Conservation (phyloP, 495 filamentous ascomycete genomes). For the Aspergillus panamensis region DNA sequence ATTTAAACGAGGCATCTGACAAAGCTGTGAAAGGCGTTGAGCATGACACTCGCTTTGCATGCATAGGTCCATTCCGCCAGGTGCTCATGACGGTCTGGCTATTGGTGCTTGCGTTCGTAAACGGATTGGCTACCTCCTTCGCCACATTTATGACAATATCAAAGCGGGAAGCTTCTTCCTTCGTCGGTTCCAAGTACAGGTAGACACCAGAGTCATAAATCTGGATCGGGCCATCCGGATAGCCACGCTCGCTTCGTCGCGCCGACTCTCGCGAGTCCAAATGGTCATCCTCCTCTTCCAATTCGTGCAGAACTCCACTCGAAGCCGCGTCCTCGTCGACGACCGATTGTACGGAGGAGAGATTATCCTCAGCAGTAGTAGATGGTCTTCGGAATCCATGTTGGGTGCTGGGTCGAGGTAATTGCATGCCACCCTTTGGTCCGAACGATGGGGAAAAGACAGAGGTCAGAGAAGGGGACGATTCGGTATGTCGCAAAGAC, state of each 20-base stretch:
- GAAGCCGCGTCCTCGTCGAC: conserved; percentile 27
- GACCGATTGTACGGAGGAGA: conserved; percentile 28
- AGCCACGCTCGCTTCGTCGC: conserved; percentile 62
- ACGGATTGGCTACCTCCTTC: conserved; percentile 88
- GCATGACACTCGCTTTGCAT: conserved; percentile 41
- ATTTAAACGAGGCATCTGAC: conserved; percentile 66
- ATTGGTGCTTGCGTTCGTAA: conserved; percentile 43
- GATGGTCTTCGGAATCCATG: conserved; percentile 30
- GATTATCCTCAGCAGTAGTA: conserved; percentile 25
- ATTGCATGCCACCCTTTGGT: conserved; percentile 61
- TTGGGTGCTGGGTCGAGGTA: conserved; percentile 50
- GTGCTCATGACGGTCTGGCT: conserved; percentile 42
- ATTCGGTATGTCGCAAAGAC: conserved; percentile 62
- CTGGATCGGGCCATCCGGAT: conserved; percentile 85
- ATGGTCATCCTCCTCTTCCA: conserved; percentile 74
- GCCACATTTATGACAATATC: conserved; percentile 96
- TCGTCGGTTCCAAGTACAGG: conserved; percentile 85
- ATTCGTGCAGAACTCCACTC: conserved; percentile 34
- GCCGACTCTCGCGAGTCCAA: conserved; percentile 71
- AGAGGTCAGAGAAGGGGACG: conserved; percentile 59
- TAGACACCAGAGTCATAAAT: conserved; percentile 94
- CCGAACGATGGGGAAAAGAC: conserved; percentile 57
- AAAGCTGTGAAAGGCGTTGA: conserved; percentile 66
- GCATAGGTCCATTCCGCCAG: conserved; percentile 35
- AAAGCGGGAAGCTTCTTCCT: conserved; percentile 77